These are phyloP conservation scores for Nothopassalora personata DNA, from an alignment of 2,329 filamentous ascomycete species.

Conservation along the genomic window DNA sequence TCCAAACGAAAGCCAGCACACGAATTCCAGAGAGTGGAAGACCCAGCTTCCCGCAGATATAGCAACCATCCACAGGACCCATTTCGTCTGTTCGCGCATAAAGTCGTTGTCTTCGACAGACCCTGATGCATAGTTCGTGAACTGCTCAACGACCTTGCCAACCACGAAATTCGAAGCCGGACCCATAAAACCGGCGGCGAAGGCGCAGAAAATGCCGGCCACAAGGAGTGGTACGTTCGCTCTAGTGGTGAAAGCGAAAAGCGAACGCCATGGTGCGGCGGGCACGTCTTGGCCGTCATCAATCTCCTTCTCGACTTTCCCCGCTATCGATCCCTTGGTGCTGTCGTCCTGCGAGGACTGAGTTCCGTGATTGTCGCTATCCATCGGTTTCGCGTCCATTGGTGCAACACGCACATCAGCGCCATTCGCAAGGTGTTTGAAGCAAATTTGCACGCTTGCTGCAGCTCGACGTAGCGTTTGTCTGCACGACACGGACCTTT, in stretches of 20 bases:
- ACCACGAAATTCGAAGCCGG: constrained; percentile 65
- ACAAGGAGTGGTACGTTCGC: constrained; percentile 53
- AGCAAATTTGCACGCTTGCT: background rate
- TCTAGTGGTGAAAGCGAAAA: constrained; percentile 69
- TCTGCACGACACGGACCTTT: constrained; percentile 14
- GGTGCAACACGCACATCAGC: background rate
- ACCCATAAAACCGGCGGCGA: constrained; percentile 56
- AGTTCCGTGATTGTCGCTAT: constrained; percentile 15
- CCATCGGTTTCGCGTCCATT: constrained; percentile 14
- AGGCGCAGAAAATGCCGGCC: constrained; percentile 52
- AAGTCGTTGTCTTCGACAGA: constrained; percentile 47
- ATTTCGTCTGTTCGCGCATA: constrained; percentile 51
- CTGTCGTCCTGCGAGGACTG: constrained; percentile 16
- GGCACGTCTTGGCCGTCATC: constrained; percentile 10
- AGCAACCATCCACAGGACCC: constrained; percentile 57
- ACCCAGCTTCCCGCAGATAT: constrained; percentile 64
- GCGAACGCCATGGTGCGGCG: constrained; percentile 43
- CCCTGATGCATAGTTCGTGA: constrained; percentile 61
- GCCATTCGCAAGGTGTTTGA: constrained; percentile 7
- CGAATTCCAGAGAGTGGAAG: constrained; percentile 61
- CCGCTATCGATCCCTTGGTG: background rate
- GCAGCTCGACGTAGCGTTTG: background rate
- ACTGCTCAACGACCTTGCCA: constrained; percentile 67
- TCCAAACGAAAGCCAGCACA: constrained; percentile 70
- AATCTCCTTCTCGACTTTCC: constrained; percentile 4